phyloP scores from a whole-genome alignment of 306 rosid species.

The Lathyrus tuberosus region DNA sequence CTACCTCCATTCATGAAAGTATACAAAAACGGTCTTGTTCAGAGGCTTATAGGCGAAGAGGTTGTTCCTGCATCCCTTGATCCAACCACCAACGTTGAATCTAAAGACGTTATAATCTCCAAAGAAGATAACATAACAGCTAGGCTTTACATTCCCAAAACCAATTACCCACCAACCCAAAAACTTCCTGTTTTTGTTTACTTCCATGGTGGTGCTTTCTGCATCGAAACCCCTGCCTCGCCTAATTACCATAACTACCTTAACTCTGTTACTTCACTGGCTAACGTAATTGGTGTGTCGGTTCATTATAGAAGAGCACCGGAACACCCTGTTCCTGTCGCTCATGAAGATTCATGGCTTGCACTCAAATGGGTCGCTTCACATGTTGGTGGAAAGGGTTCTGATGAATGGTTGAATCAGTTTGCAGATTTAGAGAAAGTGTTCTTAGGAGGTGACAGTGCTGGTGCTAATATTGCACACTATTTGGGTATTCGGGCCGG shows the following conservation, averaged over 20 bases:
- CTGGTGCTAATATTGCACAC: conserved; percentile 68
- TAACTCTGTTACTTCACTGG: conserved; percentile 43
- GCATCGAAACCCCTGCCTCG: conserved; percentile 61
- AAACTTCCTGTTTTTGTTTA: conserved; percentile 71
- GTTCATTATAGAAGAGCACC: conserved; percentile 73
- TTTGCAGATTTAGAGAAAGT: conserved; percentile 53
- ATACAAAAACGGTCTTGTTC: conserved; percentile 63
- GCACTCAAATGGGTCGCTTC: conserved; percentile 66
- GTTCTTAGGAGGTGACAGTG: conserved; percentile 71
- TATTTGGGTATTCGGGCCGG: conserved; percentile 59
- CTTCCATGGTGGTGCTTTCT: conserved; percentile 77
- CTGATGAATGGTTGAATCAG: conserved; percentile 60
- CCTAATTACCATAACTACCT: conserved; percentile 55
- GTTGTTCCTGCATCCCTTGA: conserved; percentile 50
- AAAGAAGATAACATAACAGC: conserved; percentile 54
- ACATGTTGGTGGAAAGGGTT: conserved; percentile 51
- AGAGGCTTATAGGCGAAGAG: conserved; percentile 51
- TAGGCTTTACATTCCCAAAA: conserved; percentile 60
- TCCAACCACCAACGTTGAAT: conserved; percentile 57
- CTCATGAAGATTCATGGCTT: conserved; percentile 67
- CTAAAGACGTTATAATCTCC: conserved; percentile 68
- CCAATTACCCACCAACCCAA: conserved; percentile 11
- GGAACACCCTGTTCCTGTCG: conserved; percentile 62
- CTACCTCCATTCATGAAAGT: conserved; percentile 56
- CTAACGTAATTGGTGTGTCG: conserved; percentile 59